Evolutionary conservation across 371 early-diverging fungal genomes (phyloP), one percentile per base, ranked within the genome.

Genomic region (Mucor saturninus): DNA sequence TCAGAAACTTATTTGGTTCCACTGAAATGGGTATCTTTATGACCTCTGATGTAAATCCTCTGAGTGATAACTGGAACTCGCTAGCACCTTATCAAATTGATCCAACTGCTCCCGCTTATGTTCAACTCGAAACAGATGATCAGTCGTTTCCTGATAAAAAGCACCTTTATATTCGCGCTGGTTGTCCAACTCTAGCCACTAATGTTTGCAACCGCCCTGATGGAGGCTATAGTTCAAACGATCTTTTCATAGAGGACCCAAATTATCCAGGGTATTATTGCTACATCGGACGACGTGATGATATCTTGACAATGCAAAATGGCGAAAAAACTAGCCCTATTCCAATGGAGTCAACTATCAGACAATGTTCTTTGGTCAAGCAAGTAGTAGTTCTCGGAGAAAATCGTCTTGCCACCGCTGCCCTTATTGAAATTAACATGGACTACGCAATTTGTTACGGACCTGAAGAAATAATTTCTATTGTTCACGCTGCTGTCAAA

Each of bases 261-360:
- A 35, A 65, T 0, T 53, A 46, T 14, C 62, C 72, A 32, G 75
- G 72, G 0, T 69, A 67, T 13, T 80, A 64, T 40, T 43, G 3
- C 1, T 65, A 74, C 29, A 4, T 63, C 13, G 81, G 81, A 3
- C 64, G 81, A 4, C 66, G 67, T 5, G 81, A 77, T 52, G 78
- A 80, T 57, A 71, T 71, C 0, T 52, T 80, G 4, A 61, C 72
- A 28, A 74, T 76, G 62, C 68, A 73, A 31, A 80, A 80, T 42
- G 80, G 81, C 8, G 78, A 81, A 59, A 81, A 81, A 57, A 76
- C 76, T 8, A 76, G 74, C 28, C 81, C 81, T 9, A 15, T 71
- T 0, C 72, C 76, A 10, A 74, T 77, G 68, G 81, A 81, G 58
- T 46, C 49, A 1, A 37, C 59, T 5, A 68, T 81, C 14, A 61